These are phyloP conservation scores for Annulohypoxylon maeteangense DNA, from an alignment of 495 filamentous ascomycete genomes.

Conservation along the genomic window DNA sequence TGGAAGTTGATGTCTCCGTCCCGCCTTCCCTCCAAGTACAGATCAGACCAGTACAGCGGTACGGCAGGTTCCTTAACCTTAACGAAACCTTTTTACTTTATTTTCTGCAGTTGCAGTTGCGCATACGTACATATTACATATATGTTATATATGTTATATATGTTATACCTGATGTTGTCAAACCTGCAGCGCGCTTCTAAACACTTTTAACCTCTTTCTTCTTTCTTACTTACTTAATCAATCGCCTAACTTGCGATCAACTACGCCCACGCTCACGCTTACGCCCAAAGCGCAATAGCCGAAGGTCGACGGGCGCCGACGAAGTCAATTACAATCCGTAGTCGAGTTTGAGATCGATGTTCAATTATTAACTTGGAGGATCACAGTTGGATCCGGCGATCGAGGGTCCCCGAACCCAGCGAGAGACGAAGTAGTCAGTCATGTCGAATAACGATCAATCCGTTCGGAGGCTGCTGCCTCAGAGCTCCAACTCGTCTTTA, in stretches of 20 bases:
- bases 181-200: conserved; percentile 2
- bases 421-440: conserved; percentile 36
- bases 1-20: conserved; percentile 24
- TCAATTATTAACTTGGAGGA: conserved; percentile 32
- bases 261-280: too few relatives aligned
- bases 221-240: not conserved
- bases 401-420: conserved; percentile 39
- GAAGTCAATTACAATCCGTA: not conserved
- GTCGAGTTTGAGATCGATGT: conserved; percentile 28
- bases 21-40: conserved; percentile 23
- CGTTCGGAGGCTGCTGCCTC: conserved; percentile 66
- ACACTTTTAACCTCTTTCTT: conserved; percentile 3
- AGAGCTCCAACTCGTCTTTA: conserved; percentile 61
- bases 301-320: not conserved
- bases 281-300: not conserved
- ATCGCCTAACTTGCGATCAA: conserved; percentile 4
- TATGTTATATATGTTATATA: not conserved
- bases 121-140: conserved; percentile 2
- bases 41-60: conserved; percentile 17
- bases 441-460: conserved; percentile 67
- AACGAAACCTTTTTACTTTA: conserved; percentile 25
- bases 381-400: conserved; percentile 21
- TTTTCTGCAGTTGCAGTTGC: not conserved
- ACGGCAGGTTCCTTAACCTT: conserved; percentile 38
- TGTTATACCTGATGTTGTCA: not conserved